phyloP scores from a whole-genome alignment of 352 stramenopile species.

The Globisporangium middletonii region DNA sequence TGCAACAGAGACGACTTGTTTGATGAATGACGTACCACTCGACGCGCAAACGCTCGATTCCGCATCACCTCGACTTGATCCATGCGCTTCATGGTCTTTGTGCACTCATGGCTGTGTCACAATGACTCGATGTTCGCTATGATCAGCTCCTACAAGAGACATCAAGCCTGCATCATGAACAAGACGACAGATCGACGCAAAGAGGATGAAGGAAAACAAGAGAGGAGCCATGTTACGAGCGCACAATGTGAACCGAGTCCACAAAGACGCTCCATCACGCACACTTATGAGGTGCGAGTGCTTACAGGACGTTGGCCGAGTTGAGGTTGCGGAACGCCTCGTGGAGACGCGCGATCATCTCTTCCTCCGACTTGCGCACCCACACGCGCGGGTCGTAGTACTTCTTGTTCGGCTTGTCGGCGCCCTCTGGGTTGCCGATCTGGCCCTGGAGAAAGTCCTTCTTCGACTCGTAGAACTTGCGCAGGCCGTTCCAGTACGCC shows the following conservation, averaged over 20 bases:
- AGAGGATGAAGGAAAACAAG: not conserved
- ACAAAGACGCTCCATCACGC: no score
- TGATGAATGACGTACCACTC: no score
- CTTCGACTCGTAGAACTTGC: conserved; percentile 96
- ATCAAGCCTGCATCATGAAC: not conserved
- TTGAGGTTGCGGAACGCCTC: conserved; percentile 91
- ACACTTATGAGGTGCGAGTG: not conserved
- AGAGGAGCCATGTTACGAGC: conserved; percentile 4
- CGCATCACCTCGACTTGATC: no score
- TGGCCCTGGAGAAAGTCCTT: conserved; percentile 97
- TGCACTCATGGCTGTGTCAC: no score
- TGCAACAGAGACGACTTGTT: no score
- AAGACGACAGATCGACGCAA: not conserved
- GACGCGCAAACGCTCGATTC: no score
- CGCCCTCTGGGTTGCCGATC: conserved; percentile 97
- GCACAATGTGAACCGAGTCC: not conserved
- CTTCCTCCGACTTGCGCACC: conserved; percentile 95
- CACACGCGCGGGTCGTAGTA: conserved; percentile 98
- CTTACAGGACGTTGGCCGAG: conserved; percentile 64
- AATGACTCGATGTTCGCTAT: no score
- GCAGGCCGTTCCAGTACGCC: conserved; percentile 98
- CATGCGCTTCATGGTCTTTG: no score
- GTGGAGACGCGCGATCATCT: conserved; percentile 91
- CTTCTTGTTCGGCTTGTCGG: conserved; percentile 99
- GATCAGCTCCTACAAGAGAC: no score